Evolutionary conservation across 1,284 basidiomycete species (phyloP).

Genomic region (Microbotryum violaceum): DNA sequence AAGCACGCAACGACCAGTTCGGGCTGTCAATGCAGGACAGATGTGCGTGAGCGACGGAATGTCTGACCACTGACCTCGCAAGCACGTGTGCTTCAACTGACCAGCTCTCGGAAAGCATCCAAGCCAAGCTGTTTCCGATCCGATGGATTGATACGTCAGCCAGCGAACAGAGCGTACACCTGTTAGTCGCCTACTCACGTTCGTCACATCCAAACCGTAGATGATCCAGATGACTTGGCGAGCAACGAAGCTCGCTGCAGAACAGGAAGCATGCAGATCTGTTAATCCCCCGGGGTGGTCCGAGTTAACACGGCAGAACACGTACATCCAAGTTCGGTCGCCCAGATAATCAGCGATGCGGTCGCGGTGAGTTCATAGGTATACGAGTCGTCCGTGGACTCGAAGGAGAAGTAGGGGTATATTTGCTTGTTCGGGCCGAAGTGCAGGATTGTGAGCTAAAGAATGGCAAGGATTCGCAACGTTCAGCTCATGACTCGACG

Average conservation of each 20-base stretch:
- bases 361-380: conserved; percentile 51
- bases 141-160: neutral
- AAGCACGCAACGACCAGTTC: conserved; percentile 42
- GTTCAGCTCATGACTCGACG: neutral
- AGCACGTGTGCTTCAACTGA: conserved; percentile 34
- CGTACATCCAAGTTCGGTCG: conserved; percentile 44
- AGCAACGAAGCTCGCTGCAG: conserved; percentile 44
- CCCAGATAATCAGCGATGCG: conserved; percentile 50
- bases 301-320: too few relatives aligned
- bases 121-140: conserved; percentile 40
- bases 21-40: conserved; percentile 13
- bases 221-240: conserved; percentile 44
- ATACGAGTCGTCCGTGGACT: conserved; percentile 48
- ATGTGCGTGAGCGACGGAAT: neutral
- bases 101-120: conserved; percentile 49
- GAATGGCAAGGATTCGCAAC: neutral
- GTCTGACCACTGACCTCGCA: neutral
- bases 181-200: conserved; percentile 31
- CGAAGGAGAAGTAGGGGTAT: conserved; percentile 53
- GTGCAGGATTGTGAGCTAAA: conserved; percentile 46
- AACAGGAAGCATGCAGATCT: too few relatives aligned
- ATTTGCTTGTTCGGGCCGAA: conserved; percentile 49
- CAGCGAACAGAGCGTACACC: neutral
- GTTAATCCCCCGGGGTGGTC: too few relatives aligned
- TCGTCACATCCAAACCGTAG: conserved; percentile 48